These are phyloP conservation scores for Fraxinus velutina DNA, from an alignment of 305 asterid species.

Conservation along the genomic window DNA sequence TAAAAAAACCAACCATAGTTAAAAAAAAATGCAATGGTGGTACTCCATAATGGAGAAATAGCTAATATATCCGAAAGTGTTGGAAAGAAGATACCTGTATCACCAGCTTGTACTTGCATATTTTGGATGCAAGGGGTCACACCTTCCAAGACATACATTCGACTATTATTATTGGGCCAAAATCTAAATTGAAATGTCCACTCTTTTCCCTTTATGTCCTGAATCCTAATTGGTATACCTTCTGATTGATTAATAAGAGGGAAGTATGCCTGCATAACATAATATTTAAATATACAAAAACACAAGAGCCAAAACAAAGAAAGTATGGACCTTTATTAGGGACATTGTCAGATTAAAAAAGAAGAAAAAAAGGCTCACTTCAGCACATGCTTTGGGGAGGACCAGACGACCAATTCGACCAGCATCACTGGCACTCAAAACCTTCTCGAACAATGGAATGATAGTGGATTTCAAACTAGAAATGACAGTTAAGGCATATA, in stretches of 20 bases:
- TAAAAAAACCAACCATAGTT: background rate
- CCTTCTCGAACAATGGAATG: constrained; percentile 87
- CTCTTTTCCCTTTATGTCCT: constrained; percentile 90
- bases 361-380: constrained; percentile 44
- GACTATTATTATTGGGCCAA: constrained; percentile 98
- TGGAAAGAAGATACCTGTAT: constrained; percentile 54
- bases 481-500: constrained; percentile 44
- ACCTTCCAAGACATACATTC: constrained; percentile 98
- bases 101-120: constrained; percentile 97
- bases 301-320: background rate
- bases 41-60: background rate
- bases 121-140: constrained; percentile 97
- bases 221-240: constrained; percentile 84
- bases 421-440: constrained; percentile 97
- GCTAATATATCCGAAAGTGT: background rate
- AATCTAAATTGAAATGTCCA: constrained; percentile 98
- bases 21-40: background rate
- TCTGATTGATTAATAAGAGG: constrained; percentile 94
- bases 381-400: constrained; percentile 99
- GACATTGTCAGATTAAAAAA: background rate
- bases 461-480: constrained; percentile 71
- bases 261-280: constrained; percentile 72
- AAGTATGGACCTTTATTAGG: background rate
- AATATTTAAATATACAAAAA: background rate
- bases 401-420: constrained; percentile 97